phyloP scores from a whole-genome alignment of 1,284 basidiomycete species.

The Wallemia ichthyophaga region DNA sequence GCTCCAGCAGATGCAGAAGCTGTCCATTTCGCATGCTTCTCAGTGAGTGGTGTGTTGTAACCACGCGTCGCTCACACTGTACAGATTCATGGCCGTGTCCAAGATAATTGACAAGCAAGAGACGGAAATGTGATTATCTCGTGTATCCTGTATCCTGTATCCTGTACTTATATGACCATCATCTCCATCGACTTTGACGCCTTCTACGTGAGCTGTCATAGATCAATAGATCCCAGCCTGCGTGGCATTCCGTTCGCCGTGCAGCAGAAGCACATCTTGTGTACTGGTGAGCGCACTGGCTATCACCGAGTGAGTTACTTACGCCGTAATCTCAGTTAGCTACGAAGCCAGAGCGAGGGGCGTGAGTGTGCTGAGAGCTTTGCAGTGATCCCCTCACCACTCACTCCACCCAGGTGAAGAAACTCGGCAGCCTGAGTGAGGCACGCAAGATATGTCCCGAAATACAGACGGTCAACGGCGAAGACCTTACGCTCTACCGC shows the following conservation, averaged over 20 bases:
- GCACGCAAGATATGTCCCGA: neutral
- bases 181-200: neutral
- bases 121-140: neutral
- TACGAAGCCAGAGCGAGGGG: neutral
- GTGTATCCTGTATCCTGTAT: neutral
- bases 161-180: neutral
- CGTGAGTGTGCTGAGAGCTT: neutral
- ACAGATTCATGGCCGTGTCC: neutral
- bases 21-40: neutral
- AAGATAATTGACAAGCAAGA: neutral
- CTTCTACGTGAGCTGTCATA: neutral
- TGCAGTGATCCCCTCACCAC: too few species aligned
- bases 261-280: neutral
- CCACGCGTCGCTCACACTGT: too few species aligned
- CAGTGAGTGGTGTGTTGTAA: neutral
- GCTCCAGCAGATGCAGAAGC: neutral
- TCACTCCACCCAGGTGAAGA: neutral
- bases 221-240: neutral
- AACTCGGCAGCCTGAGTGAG: neutral
- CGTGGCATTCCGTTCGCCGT: neutral
- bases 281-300: neutral
- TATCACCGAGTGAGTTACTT: too few species aligned
- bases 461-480: neutral
- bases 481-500: neutral
- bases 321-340: neutral